These are phyloP conservation scores for Sporodiniella umbellata DNA, from an alignment of 371 early-diverging fungal genomes.

Conservation along the genomic window DNA sequence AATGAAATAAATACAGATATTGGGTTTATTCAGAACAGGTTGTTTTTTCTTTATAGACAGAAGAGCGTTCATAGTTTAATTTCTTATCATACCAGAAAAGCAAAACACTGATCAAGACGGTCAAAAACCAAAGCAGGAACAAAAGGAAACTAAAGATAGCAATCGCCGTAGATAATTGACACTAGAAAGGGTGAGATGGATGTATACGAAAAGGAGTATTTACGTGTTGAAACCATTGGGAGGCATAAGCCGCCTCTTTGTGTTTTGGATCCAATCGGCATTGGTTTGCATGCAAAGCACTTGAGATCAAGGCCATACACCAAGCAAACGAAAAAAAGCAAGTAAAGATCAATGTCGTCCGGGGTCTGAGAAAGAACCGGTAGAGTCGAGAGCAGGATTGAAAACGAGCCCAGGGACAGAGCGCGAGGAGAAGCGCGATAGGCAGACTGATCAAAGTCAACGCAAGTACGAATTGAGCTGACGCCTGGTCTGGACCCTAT, in stretches of 20 bases:
- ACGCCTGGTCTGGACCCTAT: constrained; percentile 36
- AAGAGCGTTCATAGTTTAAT: constrained; percentile 4
- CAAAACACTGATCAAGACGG: constrained; percentile 8
- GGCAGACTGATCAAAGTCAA: constrained; percentile 24
- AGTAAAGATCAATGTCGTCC: constrained; percentile 37
- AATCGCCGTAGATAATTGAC: constrained; percentile 18
- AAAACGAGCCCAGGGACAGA: constrained; percentile 28
- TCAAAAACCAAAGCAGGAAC: too few species aligned
- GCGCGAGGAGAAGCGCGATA: constrained; percentile 20
- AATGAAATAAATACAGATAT: too few species aligned
- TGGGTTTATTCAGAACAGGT: too few species aligned
- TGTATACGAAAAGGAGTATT: background rate
- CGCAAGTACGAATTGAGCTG: constrained; percentile 33
- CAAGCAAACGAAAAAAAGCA: constrained; percentile 33
- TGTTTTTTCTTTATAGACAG: background rate
- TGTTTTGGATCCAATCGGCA: constrained; percentile 27
- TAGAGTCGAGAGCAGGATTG: constrained; percentile 8
- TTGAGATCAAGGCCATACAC: constrained; percentile 38
- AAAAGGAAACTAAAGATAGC: too few species aligned
- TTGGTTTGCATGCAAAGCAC: constrained; percentile 29
- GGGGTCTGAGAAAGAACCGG: constrained; percentile 37
- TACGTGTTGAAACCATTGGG: constrained; percentile 45
- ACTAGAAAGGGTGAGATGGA: constrained; percentile 10
- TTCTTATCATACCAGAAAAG: constrained; percentile 27
- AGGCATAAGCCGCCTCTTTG: constrained; percentile 13